phyloP scores from a whole-genome alignment of 805 yeast genomes.

The Metschnikowia kunwiensis region DNA sequence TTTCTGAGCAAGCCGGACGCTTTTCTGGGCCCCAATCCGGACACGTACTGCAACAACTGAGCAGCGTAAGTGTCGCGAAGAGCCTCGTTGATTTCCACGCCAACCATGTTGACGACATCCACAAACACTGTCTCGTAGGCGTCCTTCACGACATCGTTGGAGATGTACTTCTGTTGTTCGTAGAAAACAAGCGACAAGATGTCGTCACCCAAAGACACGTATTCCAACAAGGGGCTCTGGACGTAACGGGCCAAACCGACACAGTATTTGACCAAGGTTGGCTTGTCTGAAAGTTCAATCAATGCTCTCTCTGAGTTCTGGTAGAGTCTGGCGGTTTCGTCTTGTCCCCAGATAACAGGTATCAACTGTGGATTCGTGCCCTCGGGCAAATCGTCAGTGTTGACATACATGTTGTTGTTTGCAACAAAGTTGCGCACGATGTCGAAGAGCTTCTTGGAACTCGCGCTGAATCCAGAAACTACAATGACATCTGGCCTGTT shows the following conservation, averaged over 20 bases:
- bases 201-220: constrained; percentile 75
- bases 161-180: constrained; percentile 68
- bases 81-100: constrained; percentile 91
- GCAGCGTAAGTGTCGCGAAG: constrained; percentile 73
- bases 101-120: constrained; percentile 86
- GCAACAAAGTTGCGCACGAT: constrained; percentile 55
- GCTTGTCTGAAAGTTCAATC: constrained; percentile 79
- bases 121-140: constrained; percentile 81
- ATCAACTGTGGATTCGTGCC: constrained; percentile 51
- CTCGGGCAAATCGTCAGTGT: constrained; percentile 43
- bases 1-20: constrained; percentile 83
- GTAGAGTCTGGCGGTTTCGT: constrained; percentile 87
- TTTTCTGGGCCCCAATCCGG: constrained; percentile 95
- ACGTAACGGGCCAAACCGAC: constrained; percentile 87
- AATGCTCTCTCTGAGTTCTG: constrained; percentile 75
- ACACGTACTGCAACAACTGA: constrained; percentile 66
- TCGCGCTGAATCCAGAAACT: constrained; percentile 81
- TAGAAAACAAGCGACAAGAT: constrained; percentile 65
- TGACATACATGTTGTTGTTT: constrained; percentile 51
- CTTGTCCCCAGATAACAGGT: constrained; percentile 79
- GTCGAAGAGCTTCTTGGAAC: constrained; percentile 58
- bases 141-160: constrained; percentile 58
- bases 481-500: constrained; percentile 82
- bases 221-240: constrained; percentile 91
- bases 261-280: constrained; percentile 77